Evolutionary conservation across 495 filamentous ascomycete genomes (phyloP).

Genomic region (Cercophora newfieldiana): DNA sequence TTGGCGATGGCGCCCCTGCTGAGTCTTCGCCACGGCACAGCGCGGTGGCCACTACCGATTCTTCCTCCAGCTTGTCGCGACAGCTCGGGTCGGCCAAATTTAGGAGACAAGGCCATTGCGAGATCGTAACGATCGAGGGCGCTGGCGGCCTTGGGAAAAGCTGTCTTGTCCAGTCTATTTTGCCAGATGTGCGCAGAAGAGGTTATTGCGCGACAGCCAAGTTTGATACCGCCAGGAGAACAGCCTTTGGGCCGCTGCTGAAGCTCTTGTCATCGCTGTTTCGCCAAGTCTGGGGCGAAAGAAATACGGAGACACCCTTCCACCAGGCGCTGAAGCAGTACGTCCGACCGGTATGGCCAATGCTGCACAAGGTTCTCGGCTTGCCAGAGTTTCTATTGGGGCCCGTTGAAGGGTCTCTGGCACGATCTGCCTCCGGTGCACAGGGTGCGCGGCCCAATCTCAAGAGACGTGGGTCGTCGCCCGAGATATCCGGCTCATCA

Average conservation of each 20-base stretch:
- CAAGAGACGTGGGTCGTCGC: conserved; percentile 45
- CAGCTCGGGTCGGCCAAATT: conserved; percentile 56
- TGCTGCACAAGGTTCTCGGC: conserved; percentile 72
- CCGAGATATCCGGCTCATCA: conserved; percentile 33
- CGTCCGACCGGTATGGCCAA: conserved; percentile 74
- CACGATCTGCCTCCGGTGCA: conserved; percentile 22
- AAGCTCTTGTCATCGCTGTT: conserved; percentile 79
- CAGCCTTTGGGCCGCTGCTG: conserved; percentile 81
- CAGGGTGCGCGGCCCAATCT: conserved; percentile 25
- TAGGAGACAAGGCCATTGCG: conserved; percentile 67
- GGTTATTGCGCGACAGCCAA: conserved; percentile 85
- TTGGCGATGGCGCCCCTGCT: conserved; percentile 31
- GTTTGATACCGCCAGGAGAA: conserved; percentile 77
- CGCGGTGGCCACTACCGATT: conserved; percentile 30
- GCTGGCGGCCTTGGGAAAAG: conserved; percentile 81
- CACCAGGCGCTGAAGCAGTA: conserved; percentile 72
- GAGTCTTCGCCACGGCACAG: conserved; percentile 35
- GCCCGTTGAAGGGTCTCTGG: conserved; percentile 27
- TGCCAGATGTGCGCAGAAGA: conserved; percentile 66
- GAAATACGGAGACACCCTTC: conserved; percentile 79
- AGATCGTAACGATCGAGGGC: conserved; percentile 76
- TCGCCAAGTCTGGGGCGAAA: conserved; percentile 88
- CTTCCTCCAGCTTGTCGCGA: conserved; percentile 42
- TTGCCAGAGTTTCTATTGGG: conserved; percentile 73
- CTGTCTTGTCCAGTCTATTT: conserved; percentile 74